phyloP scores from a whole-genome alignment of 2,329 filamentous ascomycete species.

The Zasmidium citrigriseum region DNA sequence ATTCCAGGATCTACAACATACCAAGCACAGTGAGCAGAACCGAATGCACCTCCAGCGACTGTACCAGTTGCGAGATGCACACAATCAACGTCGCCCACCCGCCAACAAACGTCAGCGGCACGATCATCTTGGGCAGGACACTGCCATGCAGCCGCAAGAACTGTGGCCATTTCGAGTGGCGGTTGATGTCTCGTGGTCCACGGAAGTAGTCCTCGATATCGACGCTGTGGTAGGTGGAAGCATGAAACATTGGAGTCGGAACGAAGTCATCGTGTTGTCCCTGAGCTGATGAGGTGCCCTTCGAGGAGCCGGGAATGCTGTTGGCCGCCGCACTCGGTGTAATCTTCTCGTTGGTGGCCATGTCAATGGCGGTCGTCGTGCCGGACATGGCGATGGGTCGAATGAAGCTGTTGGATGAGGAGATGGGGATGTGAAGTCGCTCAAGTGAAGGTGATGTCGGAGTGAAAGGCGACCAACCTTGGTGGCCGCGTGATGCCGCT shows the following conservation, averaged over 20 bases:
- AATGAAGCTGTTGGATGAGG: background rate
- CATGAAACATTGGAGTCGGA: constrained; percentile 10
- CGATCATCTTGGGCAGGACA: constrained; percentile 71
- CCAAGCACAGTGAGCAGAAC: constrained; percentile 74
- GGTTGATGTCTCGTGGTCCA: constrained; percentile 65
- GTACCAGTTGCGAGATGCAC: constrained; percentile 51
- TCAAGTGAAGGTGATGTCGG: background rate
- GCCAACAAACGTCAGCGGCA: constrained; percentile 65
- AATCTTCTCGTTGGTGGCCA: constrained; percentile 7
- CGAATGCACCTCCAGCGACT: constrained; percentile 57
- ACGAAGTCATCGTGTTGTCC: background rate
- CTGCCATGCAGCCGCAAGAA: constrained; percentile 76
- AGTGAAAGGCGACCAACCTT: background rate
- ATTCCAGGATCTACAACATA: constrained; percentile 77
- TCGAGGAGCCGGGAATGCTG: constrained; percentile 5
- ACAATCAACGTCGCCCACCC: constrained; percentile 69
- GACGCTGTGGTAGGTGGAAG: constrained; percentile 21
- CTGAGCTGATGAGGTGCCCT: background rate
- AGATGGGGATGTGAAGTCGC: background rate
- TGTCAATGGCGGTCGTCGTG: constrained; percentile 6
- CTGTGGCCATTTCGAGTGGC: constrained; percentile 75
- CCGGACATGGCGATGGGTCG: background rate
- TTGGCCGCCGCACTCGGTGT: background rate
- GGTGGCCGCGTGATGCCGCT: background rate
- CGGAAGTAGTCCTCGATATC: constrained; percentile 34